Evolutionary conservation across 225 moss, liverwort and hornwort genomes (phyloP), one percentile per base, ranked within the genome.

Genomic region (Bryum argenteum): DNA sequence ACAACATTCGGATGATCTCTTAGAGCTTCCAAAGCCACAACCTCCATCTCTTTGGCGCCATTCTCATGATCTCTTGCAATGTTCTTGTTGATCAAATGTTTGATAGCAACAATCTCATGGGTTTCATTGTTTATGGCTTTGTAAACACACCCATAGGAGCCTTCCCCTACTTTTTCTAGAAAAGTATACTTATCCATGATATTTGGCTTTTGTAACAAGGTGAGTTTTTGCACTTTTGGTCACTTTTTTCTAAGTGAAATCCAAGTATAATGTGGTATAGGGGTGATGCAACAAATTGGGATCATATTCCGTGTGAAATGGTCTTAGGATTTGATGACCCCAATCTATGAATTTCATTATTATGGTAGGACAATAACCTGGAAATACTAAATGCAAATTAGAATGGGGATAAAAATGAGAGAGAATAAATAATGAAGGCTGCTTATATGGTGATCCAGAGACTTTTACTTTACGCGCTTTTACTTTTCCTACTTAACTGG

Each of bases 1-100:
- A 80, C n/a, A 17, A 80, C 71, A 9, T 76, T 80, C 47, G 75
- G 71, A 67, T 80, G 80, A 20, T 19, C 75, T 39, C 50, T 62
- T 3, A 80, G 33, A 24, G 48, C 19, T 12, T 37, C 47, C 6
- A 80, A 71, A 41, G 65, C 75, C 3, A 66, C 42, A 11, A 66
- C 10, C 56, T 75, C 71, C 0, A 9, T 20, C 14, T 67, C 38
- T 54, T 56, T 61, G 2, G 22, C 7, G 42, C 26, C 37, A 37
- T 64, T 59, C 58, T 44, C 10, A 26, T 41, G 60, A 2, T 2
- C 10, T 17, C 40, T 75, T 51, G 67, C 52, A 8, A 14, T 22
- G 17, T 21, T 33, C 17, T 47, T 56, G 8, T 6, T 62, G 48
- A 48, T 80, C 48, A 80, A 42, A 45, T 76, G 71, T 26, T 80